These are phyloP conservation scores for Curvularia sp. DNA, from an alignment of 2,329 filamentous ascomycete species.

Conservation along the genomic window DNA sequence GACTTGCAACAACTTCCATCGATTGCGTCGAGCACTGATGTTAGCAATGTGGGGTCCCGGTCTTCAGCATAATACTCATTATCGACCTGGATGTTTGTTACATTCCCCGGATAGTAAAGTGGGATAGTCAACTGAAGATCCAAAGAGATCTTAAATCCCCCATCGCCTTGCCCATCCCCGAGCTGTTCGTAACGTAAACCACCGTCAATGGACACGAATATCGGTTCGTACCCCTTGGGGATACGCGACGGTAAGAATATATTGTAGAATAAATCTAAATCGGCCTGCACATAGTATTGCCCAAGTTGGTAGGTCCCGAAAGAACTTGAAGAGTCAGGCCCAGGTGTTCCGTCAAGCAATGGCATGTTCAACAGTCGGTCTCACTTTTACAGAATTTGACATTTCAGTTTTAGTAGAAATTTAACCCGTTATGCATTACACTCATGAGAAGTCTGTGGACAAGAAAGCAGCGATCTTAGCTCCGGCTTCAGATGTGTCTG, in stretches of 20 bases:
- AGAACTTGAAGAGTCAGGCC: not conserved
- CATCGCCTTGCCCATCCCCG: not conserved
- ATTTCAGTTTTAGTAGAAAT: too few species aligned
- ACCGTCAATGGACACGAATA: not conserved
- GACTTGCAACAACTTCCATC: constrained; percentile 1
- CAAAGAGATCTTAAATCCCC: not conserved
- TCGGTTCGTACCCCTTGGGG: not conserved
- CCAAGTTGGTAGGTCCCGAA: not conserved
- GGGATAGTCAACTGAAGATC: not conserved
- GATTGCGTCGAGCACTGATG: not conserved
- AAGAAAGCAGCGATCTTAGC: too few species aligned
- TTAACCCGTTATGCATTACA: too few species aligned
- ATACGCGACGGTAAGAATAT: not conserved
- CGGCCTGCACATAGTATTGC: not conserved
- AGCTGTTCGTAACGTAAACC: not conserved
- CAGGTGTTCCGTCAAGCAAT: not conserved
- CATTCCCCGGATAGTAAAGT: not conserved
- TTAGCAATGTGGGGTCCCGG: not conserved
- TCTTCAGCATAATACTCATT: constrained; percentile 2
- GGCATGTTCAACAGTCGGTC: not conserved
- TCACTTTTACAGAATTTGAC: too few species aligned
- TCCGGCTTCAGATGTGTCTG: too few species aligned
- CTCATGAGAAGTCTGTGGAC: too few species aligned
- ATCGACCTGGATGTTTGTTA: constrained; percentile 1
- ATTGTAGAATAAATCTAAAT: not conserved